These are phyloP conservation scores for Colletotrichum sp. DNA, from an alignment of 2,329 filamentous ascomycete genomes.

Conservation along the genomic window DNA sequence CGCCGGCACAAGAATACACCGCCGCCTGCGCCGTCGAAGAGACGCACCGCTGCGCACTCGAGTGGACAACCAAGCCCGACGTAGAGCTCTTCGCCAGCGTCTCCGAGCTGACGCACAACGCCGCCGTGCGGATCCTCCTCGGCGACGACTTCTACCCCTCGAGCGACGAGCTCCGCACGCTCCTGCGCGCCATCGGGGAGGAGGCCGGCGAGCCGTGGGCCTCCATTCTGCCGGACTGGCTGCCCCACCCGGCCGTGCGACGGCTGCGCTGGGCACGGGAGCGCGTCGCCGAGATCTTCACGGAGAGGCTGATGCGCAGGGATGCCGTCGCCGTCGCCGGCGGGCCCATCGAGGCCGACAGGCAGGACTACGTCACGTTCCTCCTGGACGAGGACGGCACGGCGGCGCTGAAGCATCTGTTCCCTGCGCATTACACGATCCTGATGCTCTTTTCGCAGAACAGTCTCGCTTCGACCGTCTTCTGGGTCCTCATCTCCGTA, in stretches of 20 bases:
- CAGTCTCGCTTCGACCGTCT: slow-evolving; percentile 14
- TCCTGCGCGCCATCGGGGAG: slow-evolving; percentile 18
- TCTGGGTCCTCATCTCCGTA: slow-evolving; percentile 23
- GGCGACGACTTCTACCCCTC: slow-evolving; percentile 24
- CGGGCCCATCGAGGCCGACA: neutral
- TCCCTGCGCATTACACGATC: slow-evolving; percentile 19
- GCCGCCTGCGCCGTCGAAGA: slow-evolving; percentile 18
- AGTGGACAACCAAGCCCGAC: slow-evolving; percentile 2
- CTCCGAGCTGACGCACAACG: slow-evolving; percentile 18
- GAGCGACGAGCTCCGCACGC: slow-evolving; percentile 13
- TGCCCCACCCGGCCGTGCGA: slow-evolving; percentile 17
- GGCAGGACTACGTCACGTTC: slow-evolving; percentile 24
- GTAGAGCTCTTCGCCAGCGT: slow-evolving; percentile 17
- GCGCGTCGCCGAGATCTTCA: slow-evolving; percentile 22
- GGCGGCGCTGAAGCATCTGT: slow-evolving; percentile 6
- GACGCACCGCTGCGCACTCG: slow-evolving; percentile 17
- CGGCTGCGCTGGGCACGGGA: slow-evolving; percentile 12
- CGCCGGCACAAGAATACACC: slow-evolving; percentile 3
- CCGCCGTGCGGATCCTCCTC: slow-evolving; percentile 18
- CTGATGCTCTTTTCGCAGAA: slow-evolving; percentile 24
- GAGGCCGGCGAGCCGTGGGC: neutral
- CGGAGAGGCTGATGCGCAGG: slow-evolving; percentile 17
- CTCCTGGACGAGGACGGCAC: slow-evolving; percentile 19
- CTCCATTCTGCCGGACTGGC: slow-evolving; percentile 19
- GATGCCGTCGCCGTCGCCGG: neutral